Evolutionary conservation across 495 filamentous ascomycete species (phyloP).

Genomic region (Neurospora sp.): DNA sequence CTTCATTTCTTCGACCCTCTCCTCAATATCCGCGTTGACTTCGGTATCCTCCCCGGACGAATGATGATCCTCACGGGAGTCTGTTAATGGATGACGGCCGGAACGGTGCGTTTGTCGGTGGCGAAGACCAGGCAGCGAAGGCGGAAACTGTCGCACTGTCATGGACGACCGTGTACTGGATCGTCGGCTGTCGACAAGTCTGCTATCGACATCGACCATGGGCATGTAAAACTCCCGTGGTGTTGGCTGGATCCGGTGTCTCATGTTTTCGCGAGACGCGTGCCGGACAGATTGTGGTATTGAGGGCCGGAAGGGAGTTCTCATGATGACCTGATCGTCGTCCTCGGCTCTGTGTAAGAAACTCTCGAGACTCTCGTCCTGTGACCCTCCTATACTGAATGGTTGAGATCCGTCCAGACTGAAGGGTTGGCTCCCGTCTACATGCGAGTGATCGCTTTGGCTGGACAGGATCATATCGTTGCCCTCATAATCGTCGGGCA

Average conservation of each 20-base stretch:
- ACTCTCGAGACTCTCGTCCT: constrained; percentile 36
- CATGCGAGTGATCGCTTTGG: constrained; percentile 29
- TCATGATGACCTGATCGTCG: constrained; percentile 33
- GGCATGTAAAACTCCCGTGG: constrained; percentile 32
- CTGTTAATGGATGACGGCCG: neutral
- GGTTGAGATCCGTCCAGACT: constrained; percentile 22
- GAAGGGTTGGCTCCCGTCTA: constrained; percentile 23
- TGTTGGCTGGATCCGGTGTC: constrained; percentile 22
- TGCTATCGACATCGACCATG: constrained; percentile 22
- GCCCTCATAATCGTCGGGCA: constrained; percentile 30
- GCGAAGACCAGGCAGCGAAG: constrained; percentile 11
- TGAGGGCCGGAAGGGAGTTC: constrained; percentile 36
- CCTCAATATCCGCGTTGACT: neutral
- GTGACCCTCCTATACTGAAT: constrained; percentile 29
- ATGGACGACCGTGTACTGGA: constrained; percentile 14
- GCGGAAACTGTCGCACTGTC: constrained; percentile 9
- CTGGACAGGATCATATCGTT: constrained; percentile 28
- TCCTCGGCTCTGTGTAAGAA: constrained; percentile 32
- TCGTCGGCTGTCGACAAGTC: constrained; percentile 9
- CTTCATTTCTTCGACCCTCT: neutral
- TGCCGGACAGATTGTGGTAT: constrained; percentile 27
- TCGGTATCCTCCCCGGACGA: neutral
- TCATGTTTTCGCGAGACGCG: constrained; percentile 20
- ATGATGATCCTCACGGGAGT: neutral
- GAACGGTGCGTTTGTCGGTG: constrained; percentile 14